Conservation (phyloP, 306 rosid species). For the Potentilla sterilis region DNA sequence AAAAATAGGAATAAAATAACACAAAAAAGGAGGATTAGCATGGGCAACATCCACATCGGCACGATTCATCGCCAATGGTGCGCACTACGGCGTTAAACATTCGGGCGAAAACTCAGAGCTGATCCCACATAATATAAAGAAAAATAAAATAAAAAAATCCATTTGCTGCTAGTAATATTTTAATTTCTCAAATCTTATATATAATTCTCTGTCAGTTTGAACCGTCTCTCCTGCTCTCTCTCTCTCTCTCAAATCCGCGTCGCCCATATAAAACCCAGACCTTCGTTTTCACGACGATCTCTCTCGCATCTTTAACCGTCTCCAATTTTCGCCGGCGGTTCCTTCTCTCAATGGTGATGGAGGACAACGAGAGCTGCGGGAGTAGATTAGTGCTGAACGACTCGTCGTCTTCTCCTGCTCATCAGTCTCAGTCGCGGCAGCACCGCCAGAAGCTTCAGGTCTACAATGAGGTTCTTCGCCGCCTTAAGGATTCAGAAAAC, state of each 20-base stretch:
- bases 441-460: conserved; percentile 72
- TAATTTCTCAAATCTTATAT: neutral
- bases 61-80: conserved; percentile 22
- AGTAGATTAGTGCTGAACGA: conserved; percentile 44
- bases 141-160: neutral
- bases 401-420: conserved; percentile 40
- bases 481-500: conserved; percentile 64
- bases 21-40: conserved; percentile 20
- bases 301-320: neutral
- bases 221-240: neutral
- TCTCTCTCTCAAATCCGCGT: conserved; percentile 22
- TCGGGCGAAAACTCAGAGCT: neutral
- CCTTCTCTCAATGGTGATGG: conserved; percentile 49
- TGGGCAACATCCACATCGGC: conserved; percentile 35
- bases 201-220: neutral
- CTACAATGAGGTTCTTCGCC: conserved; percentile 91
- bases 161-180: neutral
- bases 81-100: conserved; percentile 30
- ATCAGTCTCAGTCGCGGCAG: conserved; percentile 53
- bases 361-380: conserved; percentile 68
- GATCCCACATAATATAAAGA: neutral
- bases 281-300: conserved; percentile 12
- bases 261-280: conserved; percentile 16
- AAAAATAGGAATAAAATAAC: neutral
- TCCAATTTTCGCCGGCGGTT: neutral